Evolutionary conservation across 2,329 filamentous ascomycete genomes (phyloP).

Genomic region (Verticillium alfalfae): DNA sequence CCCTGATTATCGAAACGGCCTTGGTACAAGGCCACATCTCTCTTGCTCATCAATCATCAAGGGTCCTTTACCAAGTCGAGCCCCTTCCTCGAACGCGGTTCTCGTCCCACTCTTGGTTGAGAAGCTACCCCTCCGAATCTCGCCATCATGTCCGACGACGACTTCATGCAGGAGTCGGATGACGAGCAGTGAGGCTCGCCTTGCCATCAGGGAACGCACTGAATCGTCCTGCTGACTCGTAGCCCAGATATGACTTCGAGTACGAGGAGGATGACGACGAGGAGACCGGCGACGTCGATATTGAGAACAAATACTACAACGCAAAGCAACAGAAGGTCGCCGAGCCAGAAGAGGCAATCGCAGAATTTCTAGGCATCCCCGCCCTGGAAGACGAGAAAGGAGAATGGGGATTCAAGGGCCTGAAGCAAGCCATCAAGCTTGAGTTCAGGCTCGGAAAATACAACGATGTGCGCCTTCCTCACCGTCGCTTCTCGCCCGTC

Average conservation of each 20-base stretch:
- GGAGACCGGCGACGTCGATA: slow-evolving; percentile 81
- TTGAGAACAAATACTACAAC: slow-evolving; percentile 99
- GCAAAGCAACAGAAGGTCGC: slow-evolving; percentile 91
- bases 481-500: background rate
- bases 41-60: no score
- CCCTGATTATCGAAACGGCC: no score
- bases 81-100: slow-evolving; percentile 22
- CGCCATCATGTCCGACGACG: slow-evolving; percentile 44
- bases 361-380: slow-evolving; percentile 87
- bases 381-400: slow-evolving; percentile 83
- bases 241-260: slow-evolving; percentile 79
- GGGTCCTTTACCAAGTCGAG: no score
- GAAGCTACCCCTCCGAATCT: slow-evolving; percentile 78
- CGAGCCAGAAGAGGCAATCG: slow-evolving; percentile 82
- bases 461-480: slow-evolving; percentile 55
- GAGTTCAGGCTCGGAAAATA: slow-evolving; percentile 92
- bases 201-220: background rate
- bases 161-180: slow-evolving; percentile 43
- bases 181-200: slow-evolving; percentile 32
- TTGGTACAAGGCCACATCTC: no score
- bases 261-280: slow-evolving; percentile 93
- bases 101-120: slow-evolving; percentile 74
- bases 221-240: slow-evolving; percentile 7
- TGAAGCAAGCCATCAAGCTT: slow-evolving; percentile 97
- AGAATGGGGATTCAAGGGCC: slow-evolving; percentile 97